Percentiles rank a stretch among this genome's conserved stretches.
phyloP scores from a whole-genome alignment of 1,139 yeast species.

The Lodderomyces jiufengensis region DNA sequence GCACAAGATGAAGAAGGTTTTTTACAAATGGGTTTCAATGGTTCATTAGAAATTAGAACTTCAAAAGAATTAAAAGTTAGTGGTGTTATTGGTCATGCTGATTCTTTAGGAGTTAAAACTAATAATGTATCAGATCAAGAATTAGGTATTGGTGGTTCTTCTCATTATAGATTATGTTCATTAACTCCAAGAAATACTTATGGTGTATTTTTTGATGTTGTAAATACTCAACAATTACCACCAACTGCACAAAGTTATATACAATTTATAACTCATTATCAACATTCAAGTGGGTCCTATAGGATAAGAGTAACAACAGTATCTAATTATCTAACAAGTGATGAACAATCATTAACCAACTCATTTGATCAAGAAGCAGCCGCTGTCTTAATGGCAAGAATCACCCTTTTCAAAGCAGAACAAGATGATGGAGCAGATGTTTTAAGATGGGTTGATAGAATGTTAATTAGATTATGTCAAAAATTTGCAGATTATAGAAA shows the following conservation, averaged over 20 bases:
- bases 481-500: slow-evolving; percentile 51
- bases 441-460: slow-evolving; percentile 50
- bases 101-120: slow-evolving; percentile 61
- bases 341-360: slow-evolving; percentile 47
- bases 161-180: slow-evolving; percentile 80
- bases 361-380: slow-evolving; percentile 99
- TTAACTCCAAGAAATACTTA: slow-evolving; percentile 84
- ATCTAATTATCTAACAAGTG: slow-evolving; percentile 57
- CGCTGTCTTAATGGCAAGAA: slow-evolving; percentile 91
- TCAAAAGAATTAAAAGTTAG: slow-evolving; percentile 85
- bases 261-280: slow-evolving; percentile 75
- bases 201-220: slow-evolving; percentile 84
- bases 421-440: slow-evolving; percentile 57
- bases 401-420: slow-evolving; percentile 87
- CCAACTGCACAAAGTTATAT: slow-evolving; percentile 53
- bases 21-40: slow-evolving; percentile 84
- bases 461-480: slow-evolving; percentile 49
- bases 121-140: slow-evolving; percentile 86
- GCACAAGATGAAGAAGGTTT: slow-evolving; percentile 75
- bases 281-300: slow-evolving; percentile 76
- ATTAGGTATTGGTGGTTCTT: slow-evolving; percentile 89
- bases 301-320: slow-evolving; percentile 91
- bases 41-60: slow-evolving; percentile 80
- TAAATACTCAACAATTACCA: slow-evolving; percentile 47
- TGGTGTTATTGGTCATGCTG: slow-evolving; percentile 93